phyloP scores from a whole-genome alignment of 2,329 filamentous ascomycete genomes.

The Monosporascus sp. region DNA sequence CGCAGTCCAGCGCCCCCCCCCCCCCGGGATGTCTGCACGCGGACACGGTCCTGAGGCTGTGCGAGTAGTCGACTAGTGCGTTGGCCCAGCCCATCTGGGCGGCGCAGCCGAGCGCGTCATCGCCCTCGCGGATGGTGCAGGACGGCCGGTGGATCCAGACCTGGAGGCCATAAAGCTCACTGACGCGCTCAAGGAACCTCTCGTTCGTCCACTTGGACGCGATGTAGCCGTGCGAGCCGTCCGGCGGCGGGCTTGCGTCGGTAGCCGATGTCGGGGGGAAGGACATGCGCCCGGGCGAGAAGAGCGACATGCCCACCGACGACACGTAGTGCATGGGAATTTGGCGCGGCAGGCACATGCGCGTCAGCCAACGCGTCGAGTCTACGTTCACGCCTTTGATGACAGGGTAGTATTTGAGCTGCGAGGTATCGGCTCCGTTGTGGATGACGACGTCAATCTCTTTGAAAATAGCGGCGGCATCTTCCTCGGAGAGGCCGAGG shows the following conservation, averaged over 20 bases:
- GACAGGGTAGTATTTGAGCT: constrained; percentile 1
- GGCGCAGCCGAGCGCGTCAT: background rate
- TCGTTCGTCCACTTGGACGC: constrained; percentile 13
- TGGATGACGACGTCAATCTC: background rate
- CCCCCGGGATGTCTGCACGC: too few species aligned
- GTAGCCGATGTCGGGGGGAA: constrained; percentile 1
- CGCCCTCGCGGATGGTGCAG: constrained; percentile 8
- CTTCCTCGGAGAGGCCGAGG: constrained; percentile 2
- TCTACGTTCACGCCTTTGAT: background rate
- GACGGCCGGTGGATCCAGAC: constrained; percentile 12
- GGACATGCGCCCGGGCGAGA: background rate
- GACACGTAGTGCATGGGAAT: constrained; percentile 28
- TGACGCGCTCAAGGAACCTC: constrained; percentile 20
- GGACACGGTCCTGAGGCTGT: background rate
- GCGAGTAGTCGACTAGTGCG: constrained; percentile 29
- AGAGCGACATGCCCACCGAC: constrained; percentile 11
- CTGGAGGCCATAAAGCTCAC: background rate
- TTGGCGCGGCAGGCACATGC: constrained; percentile 2
- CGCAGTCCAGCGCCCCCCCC: too few species aligned
- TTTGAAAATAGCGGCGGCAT: background rate
- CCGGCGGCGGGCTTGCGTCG: background rate
- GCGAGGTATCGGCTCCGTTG: background rate
- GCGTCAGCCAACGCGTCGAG: background rate
- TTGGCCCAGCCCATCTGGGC: constrained; percentile 63
- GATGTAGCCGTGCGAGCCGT: constrained; percentile 6